Evolutionary conservation across 768 basidiomycete species (phyloP), one percentile per base, ranked within the genome.

Genomic region (Tricholoma sp.): DNA sequence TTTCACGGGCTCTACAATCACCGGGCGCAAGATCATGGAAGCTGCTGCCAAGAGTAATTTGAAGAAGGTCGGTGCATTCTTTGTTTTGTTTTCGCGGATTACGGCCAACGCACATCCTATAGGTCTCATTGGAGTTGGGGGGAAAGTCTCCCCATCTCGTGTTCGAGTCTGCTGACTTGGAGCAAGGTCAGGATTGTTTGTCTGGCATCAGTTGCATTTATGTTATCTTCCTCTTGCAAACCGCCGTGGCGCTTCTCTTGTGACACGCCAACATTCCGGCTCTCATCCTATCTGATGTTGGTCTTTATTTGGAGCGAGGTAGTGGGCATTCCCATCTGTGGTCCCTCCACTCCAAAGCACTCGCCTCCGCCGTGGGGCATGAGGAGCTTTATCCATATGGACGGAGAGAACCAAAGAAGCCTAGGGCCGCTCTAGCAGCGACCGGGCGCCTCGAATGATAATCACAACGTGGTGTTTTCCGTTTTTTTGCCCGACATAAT

Each of bases 41-140:
- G 93, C 95, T 12, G 92, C 95, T 2, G 92, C 95, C 7, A 86
- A 88, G 69, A 91, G 88, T 63, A 98, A 98, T 73, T 72, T 98
- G 60, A 98, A 98, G 74, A 96, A 96, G 79, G 94, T 81, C 52
- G 15, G 34, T 12, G 15, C 8, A 29, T 50, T 47, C 47, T 44
- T 31, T 7, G 17, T 33, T 24, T 52, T 34, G 55, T 44, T 31
- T 44, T 28, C 32, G 15, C 17, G 50, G 4, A 24, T 32, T 24
- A 36, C 48, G 52, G 57, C 32, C 47, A 39, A 62, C 29, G 52
- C 55, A 34, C 37, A 51, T 60, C 51, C 56, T 63, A 55, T 62
- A 88, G 86, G 80, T 97, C 41, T 94, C 94, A 18, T 80, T 98
- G 50, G 96, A 98, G 69, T 83, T 98, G 5, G 94, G 95, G 32